phyloP scores from a whole-genome alignment of 306 rosid species.

The Sicyos edulis region DNA sequence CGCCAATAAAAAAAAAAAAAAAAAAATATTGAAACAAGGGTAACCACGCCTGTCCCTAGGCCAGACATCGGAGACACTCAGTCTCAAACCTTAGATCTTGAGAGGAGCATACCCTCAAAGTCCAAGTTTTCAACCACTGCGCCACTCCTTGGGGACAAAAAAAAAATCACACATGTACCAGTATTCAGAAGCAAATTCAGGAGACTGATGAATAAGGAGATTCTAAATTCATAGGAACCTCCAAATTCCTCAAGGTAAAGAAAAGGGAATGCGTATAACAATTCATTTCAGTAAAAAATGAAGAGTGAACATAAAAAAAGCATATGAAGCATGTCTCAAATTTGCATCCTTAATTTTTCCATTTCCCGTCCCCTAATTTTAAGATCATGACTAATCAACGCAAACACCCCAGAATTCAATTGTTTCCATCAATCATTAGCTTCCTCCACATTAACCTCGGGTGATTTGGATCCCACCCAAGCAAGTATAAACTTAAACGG shows the following conservation, averaged over 20 bases:
- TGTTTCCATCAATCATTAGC: not conserved
- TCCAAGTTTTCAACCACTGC: too few relatives aligned
- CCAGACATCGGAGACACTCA: too few relatives aligned
- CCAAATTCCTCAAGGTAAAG: not conserved
- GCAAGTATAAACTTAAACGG: too few relatives aligned
- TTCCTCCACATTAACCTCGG: not conserved
- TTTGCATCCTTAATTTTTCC: not conserved
- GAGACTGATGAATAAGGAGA: not conserved
- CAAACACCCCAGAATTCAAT: not conserved
- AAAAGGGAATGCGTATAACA: not conserved
- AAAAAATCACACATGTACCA: not conserved
- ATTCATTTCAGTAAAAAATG: not conserved
- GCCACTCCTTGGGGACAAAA: too few relatives aligned
- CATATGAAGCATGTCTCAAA: not conserved
- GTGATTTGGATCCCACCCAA: too few relatives aligned
- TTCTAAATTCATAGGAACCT: not conserved
- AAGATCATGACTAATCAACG: slow-evolving; percentile 1
- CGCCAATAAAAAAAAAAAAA: not conserved
- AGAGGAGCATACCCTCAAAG: too few relatives aligned
- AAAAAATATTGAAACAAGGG: too few relatives aligned
- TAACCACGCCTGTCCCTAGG: too few relatives aligned
- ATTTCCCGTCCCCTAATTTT: not conserved
- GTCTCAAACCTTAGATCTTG: too few relatives aligned
- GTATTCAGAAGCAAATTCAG: not conserved
- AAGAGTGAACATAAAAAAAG: not conserved